phyloP scores from a whole-genome alignment of 441 rosid genomes.

The Croton setiger region DNA sequence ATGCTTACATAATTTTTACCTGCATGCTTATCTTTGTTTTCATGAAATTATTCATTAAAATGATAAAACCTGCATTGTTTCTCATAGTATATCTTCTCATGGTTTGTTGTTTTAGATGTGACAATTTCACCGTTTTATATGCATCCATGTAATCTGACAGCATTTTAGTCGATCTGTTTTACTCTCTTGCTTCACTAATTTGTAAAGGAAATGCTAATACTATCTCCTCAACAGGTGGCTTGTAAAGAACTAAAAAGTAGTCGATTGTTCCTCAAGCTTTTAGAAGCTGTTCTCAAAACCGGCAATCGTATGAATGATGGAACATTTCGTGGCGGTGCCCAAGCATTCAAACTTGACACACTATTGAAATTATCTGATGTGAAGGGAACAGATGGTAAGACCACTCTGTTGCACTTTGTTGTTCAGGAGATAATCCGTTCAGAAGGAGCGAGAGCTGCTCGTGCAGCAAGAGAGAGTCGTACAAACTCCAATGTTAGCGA shows the following conservation, averaged over 20 bases:
- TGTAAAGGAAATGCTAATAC: slow-evolving; percentile 10
- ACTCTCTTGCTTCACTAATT: slow-evolving; percentile 11
- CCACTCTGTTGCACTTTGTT: slow-evolving; percentile 96
- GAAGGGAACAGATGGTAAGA: slow-evolving; percentile 93
- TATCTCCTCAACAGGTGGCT: slow-evolving; percentile 56
- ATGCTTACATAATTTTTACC: not conserved
- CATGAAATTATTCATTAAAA: not conserved
- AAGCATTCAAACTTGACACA: slow-evolving; percentile 96
- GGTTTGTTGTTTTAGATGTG: not conserved
- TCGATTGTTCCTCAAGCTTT: slow-evolving; percentile 84
- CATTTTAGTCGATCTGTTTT: slow-evolving; percentile 11
- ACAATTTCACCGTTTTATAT: not conserved
- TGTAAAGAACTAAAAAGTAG: slow-evolving; percentile 80
- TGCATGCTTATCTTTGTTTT: not conserved
- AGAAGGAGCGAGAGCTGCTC: slow-evolving; percentile 86
- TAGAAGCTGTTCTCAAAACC: slow-evolving; percentile 98
- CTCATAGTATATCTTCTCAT: not conserved
- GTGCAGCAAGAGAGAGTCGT: slow-evolving; percentile 54
- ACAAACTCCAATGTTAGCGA: slow-evolving; percentile 62
- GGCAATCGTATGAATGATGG: slow-evolving; percentile 99
- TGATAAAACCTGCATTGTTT: not conserved
- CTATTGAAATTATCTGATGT: slow-evolving; percentile 93
- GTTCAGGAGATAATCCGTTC: slow-evolving; percentile 92
- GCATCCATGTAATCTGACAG: not conserved
- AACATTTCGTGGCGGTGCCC: slow-evolving; percentile 96